Evolutionary conservation across 768 basidiomycete genomes (phyloP).

Genomic region (Galerina marginata): DNA sequence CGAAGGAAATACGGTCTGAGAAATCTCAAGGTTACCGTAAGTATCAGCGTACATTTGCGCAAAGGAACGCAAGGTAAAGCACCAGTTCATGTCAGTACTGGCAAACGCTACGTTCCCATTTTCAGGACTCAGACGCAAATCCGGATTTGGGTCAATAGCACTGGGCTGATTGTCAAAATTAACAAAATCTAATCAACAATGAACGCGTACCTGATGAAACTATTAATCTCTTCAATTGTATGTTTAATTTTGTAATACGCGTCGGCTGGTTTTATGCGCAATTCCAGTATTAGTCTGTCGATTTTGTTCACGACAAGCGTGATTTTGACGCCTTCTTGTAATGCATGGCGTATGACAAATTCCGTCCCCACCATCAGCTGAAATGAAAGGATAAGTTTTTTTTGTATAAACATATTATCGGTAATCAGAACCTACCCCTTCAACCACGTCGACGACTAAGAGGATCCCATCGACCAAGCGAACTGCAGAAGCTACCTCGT

Average conservation of each 20-base stretch:
- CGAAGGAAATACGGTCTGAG: neutral
- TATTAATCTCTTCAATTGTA: conserved; percentile 98
- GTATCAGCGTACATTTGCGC: conserved; percentile 96
- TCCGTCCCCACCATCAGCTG: conserved; percentile 95
- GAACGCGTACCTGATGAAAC: conserved; percentile 80
- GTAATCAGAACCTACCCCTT: conserved; percentile 70
- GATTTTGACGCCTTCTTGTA: conserved; percentile 89
- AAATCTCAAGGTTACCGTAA: conserved; percentile 58
- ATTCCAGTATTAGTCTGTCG: conserved; percentile 94
- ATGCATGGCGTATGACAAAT: conserved; percentile 83
- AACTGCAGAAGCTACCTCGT: conserved; percentile 90
- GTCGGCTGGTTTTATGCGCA: conserved; percentile 93
- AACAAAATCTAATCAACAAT: neutral
- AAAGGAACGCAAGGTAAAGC: conserved; percentile 93
- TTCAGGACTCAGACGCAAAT: conserved; percentile 89
- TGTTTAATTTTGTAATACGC: conserved; percentile 99
- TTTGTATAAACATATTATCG: neutral
- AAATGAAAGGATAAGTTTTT: conserved; percentile 11
- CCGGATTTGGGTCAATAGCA: conserved; percentile 87
- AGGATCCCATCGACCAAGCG: conserved; percentile 90
- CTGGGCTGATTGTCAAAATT: conserved; percentile 38
- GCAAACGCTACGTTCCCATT: conserved; percentile 97
- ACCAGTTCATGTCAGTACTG: conserved; percentile 97
- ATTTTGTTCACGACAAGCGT: conserved; percentile 97
- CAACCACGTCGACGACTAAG: conserved; percentile 96